These are phyloP conservation scores for Bondarzewia mesenterica DNA, from an alignment of 1,284 basidiomycete genomes.

Conservation along the genomic window DNA sequence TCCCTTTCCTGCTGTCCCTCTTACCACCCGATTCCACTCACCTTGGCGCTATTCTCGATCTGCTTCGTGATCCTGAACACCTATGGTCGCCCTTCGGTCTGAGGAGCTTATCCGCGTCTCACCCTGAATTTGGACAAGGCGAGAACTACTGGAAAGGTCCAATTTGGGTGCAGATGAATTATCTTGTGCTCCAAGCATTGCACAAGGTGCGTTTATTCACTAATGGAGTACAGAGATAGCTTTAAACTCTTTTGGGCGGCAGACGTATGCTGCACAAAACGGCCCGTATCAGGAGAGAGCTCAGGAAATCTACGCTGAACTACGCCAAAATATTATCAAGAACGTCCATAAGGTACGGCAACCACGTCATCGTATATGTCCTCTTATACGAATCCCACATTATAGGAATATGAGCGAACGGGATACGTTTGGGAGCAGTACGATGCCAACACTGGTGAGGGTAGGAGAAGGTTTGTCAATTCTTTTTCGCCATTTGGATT, in stretches of 20 bases:
- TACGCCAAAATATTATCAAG: conserved; percentile 76
- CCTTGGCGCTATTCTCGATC: conserved; percentile 71
- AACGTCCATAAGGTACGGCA: conserved; percentile 74
- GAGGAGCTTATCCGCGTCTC: conserved; percentile 76
- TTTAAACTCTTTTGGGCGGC: conserved; percentile 1
- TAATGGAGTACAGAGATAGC: too few species aligned
- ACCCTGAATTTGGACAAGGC: conserved; percentile 82
- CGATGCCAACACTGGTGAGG: conserved; percentile 75
- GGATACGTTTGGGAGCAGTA: conserved; percentile 98
- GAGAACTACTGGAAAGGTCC: conserved; percentile 98
- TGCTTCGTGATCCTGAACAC: conserved; percentile 72
- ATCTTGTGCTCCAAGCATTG: conserved; percentile 73
- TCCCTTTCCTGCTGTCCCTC: conserved; percentile 82
- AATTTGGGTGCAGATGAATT: conserved; percentile 97
- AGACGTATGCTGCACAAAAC: conserved; percentile 74
- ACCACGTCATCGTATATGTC: background rate
- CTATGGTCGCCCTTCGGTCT: conserved; percentile 90
- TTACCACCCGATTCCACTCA: conserved; percentile 71
- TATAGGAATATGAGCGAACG: conserved; percentile 82
- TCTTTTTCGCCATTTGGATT: background rate
- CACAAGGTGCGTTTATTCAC: conserved; percentile 49
- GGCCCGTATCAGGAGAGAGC: conserved; percentile 78
- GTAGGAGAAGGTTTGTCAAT: conserved; percentile 59
- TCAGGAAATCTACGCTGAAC: conserved; percentile 67
- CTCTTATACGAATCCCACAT: background rate